phyloP scores from a whole-genome alignment of 2,329 filamentous ascomycete species.

The Ascochyta fabae region DNA sequence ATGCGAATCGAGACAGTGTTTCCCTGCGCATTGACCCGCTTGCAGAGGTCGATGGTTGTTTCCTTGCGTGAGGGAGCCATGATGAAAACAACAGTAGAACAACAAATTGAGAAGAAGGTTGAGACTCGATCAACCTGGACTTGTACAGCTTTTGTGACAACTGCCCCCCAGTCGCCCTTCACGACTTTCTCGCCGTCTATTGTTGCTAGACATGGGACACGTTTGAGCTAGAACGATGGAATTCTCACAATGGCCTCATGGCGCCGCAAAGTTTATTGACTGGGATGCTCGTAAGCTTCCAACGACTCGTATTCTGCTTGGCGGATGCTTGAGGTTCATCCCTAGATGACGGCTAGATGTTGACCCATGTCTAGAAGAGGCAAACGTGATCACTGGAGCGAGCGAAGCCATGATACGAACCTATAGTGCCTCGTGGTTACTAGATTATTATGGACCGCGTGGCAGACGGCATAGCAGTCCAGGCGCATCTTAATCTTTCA shows the following conservation, averaged over 20 bases:
- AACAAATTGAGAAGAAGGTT: not conserved
- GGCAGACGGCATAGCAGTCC: too few relatives aligned
- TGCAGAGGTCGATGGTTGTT: slow-evolving; percentile 60
- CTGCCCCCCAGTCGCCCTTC: not conserved
- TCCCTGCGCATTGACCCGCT: slow-evolving; percentile 62
- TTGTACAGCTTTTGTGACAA: not conserved
- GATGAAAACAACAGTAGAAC: not conserved
- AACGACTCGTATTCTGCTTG: not conserved
- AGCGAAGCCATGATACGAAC: not conserved
- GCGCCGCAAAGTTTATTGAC: not conserved
- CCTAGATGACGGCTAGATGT: not conserved
- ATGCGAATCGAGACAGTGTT: slow-evolving; percentile 59
- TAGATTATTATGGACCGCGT: too few relatives aligned
- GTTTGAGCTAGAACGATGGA: not conserved
- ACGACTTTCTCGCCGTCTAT: not conserved
- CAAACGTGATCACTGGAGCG: not conserved
- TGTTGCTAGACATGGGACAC: not conserved
- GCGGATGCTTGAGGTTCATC: not conserved
- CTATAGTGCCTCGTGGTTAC: not conserved
- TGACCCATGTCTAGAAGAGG: not conserved
- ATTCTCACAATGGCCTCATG: not conserved
- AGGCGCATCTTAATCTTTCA: not conserved
- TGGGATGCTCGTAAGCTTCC: not conserved
- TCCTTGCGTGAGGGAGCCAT: slow-evolving; percentile 46
- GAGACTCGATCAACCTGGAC: not conserved